Evolutionary conservation across 805 yeast species (phyloP), one percentile per base, ranked within the genome.

Genomic region (Dipodascus geniculatus): DNA sequence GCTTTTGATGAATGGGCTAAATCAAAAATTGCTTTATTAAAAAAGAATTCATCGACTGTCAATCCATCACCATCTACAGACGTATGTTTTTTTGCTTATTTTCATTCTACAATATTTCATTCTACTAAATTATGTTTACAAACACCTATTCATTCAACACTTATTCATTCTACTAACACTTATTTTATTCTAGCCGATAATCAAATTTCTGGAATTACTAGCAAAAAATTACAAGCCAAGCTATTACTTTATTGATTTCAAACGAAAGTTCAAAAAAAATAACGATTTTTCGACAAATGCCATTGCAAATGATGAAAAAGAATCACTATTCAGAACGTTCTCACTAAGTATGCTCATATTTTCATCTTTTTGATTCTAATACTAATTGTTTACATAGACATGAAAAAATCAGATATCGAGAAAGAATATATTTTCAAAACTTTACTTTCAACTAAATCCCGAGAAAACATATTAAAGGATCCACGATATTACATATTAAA

Each of bases 1-100:
- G 58, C 72, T 1, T 81, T 74, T 60, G 74, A 76, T 48, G 61
- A 66, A 23, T 80, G 85, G 85, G 62, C 68, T 2, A 52, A 54
- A 23, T 56, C 52, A 16, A 55, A 61, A 33, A 55, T 56, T 22
- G 47, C 49, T 23, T 8, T 14, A 28, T n/a, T n/a, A n/a, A n/a
- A n/a, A n/a, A n/a, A n/a, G n/a, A n/a, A n/a, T n/a, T n/a, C n/a
- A n/a, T n/a, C n/a, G n/a, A n/a, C n/a, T n/a, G n/a, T n/a, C n/a
- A n/a, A n/a, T n/a, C n/a, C n/a, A n/a, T n/a, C n/a, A 33, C 47
- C 42, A 53, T 49, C 54, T 51, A 14, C 14, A 20, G 35, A 53
- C 51, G 53, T 8, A 28, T 28, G 19, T 50, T 23, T 3, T 53
- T 20, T n/a, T n/a, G n/a, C n/a, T n/a, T n/a, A n/a, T n/a, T n/a